phyloP scores from a whole-genome alignment of 1,284 basidiomycete genomes.

The Flammula alnicola region DNA sequence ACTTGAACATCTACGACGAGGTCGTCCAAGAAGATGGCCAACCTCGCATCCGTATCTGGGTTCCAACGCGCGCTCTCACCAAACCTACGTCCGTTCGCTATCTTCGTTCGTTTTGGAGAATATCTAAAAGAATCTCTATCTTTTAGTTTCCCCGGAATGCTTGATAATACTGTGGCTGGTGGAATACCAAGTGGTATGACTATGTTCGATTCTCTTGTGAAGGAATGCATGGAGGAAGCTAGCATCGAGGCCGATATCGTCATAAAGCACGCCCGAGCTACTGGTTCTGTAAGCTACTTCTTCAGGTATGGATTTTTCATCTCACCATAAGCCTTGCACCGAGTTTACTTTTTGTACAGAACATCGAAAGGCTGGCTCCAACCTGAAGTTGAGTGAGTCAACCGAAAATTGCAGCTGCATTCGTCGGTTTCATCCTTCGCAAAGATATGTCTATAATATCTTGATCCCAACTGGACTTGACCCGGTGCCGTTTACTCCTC shows the following conservation, averaged over 20 bases:
- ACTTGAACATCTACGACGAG: constrained; percentile 75
- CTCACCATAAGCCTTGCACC: neutral
- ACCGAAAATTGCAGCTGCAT: neutral
- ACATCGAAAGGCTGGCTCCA: constrained; percentile 80
- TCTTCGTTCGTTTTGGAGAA: constrained; percentile 8
- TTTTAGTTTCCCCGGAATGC: constrained; percentile 70
- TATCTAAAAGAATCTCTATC: neutral
- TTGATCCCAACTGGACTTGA: constrained; percentile 61
- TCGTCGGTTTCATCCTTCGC: constrained; percentile 6
- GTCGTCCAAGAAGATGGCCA: constrained; percentile 45
- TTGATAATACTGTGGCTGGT: constrained; percentile 84
- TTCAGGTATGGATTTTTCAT: constrained; percentile 46
- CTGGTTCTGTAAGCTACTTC: constrained; percentile 74
- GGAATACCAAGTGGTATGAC: constrained; percentile 80
- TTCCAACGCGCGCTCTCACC: constrained; percentile 82
- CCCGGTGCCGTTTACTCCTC: constrained; percentile 58
- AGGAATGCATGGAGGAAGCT: constrained; percentile 94
- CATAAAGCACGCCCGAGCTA: constrained; percentile 56
- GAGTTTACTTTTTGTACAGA: constrained; percentile 40
- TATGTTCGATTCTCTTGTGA: constrained; percentile 79
- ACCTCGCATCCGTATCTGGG: constrained; percentile 73
- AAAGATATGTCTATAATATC: constrained; percentile 83
- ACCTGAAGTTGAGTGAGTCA: constrained; percentile 79
- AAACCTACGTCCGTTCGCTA: constrained; percentile 74
- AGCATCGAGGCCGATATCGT: constrained; percentile 72